Evolutionary conservation across 257 asterid genomes (phyloP), one percentile per base, ranked within the genome.

Genomic region (Solanum bulbocastanum): DNA sequence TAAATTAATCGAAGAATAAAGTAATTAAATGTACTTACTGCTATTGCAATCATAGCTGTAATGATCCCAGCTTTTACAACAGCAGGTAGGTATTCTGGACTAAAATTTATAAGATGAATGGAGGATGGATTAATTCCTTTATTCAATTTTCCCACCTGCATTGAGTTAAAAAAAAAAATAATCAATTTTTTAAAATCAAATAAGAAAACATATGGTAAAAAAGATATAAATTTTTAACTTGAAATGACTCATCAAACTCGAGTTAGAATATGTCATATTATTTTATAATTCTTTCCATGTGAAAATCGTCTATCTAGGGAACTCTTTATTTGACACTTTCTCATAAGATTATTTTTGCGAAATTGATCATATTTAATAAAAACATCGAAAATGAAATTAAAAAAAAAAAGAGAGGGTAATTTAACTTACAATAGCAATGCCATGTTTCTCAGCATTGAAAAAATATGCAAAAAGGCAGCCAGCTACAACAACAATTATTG

Each of bases 401-500:
- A 40, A 42, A 42, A 42, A 42, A 44, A 11, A 12, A 89, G 13
- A 13, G 22, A 22, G 56, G 42, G 44, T 0, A 27, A 23, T 46
- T 30, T 81, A 81, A 27, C 98, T 93, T 49, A 97, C 99, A 58
- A 87, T 91, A 72, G 89, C 84, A 82, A 97, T 89, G 88, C 95
- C 96, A 75, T 86, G 91, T 86, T 91, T 94, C 33, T 91, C 92
- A 0, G 90, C 93, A 62, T 91, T 88, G 60, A 89, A 84, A 39
- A 92, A 92, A 88, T 91, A 96, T 14, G 99, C 93, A 76, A 93
- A 86, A 37, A 94, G 87, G 86, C 99, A 93, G 46, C 99, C 99
- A 25, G 81, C 60, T 3, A 94, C 49, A 11, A 97, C 98, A 1
- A 92, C 94, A 30, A 93, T 46, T 85, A 97, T 93, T 20, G 99